Conservation (phyloP, 2,329 filamentous ascomycete genomes). For the Pseudogymnoascus sp. region DNA sequence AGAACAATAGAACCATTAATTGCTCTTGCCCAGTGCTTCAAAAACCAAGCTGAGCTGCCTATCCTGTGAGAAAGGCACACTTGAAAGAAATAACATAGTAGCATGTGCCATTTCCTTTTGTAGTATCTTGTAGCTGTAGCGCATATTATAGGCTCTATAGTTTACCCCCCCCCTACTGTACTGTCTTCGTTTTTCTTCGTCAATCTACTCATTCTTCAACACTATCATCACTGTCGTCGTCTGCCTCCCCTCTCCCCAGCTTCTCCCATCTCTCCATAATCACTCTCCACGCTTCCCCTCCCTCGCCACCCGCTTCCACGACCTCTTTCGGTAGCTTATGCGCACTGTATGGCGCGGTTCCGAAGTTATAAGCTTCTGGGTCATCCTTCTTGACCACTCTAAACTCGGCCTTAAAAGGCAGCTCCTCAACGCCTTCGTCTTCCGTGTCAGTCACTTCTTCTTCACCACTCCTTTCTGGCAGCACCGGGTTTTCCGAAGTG, state of each 20-base stretch:
- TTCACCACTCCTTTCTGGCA: constrained; percentile 31
- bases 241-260: constrained; percentile 35
- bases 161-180: neutral
- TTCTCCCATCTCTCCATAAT: constrained; percentile 70
- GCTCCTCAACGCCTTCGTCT: constrained; percentile 44
- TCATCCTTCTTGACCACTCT: constrained; percentile 76
- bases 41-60: neutral
- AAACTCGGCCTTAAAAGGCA: constrained; percentile 62
- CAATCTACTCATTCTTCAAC: neutral
- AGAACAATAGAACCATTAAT: neutral
- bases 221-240: constrained; percentile 28
- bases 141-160: neutral
- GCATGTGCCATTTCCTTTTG: neutral
- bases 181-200: neutral
- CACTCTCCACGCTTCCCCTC: constrained; percentile 70
- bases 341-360: constrained; percentile 79
- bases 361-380: constrained; percentile 80
- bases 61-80: neutral
- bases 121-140: neutral
- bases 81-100: neutral
- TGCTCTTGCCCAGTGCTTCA: neutral
- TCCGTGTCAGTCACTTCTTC: constrained; percentile 32
- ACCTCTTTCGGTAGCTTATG: constrained; percentile 94
- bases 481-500: constrained; percentile 24
- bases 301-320: constrained; percentile 59